A percentile compares a stretch with the other conserved stretches of the same genome.
Evolutionary conservation across 129 eudicot genomes (phyloP).

Genomic region (Daucus carota): DNA sequence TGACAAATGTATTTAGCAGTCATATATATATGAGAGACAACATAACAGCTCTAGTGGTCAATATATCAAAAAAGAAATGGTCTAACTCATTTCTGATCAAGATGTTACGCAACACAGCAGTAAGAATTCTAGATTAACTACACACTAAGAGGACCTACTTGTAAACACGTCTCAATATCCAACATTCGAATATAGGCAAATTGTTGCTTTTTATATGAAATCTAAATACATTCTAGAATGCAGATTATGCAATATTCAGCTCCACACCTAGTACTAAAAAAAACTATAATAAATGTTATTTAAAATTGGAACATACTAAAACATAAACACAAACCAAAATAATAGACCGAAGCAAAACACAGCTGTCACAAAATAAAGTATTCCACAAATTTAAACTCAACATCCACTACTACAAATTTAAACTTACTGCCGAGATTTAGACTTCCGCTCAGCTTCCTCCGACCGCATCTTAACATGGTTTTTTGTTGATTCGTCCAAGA

Average conservation of each 20-base stretch:
- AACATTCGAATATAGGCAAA: not conserved
- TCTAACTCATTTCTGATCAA: not conserved
- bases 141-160: not conserved
- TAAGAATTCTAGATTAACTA: not conserved
- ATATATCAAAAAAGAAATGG: not conserved
- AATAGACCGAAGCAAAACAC: slow-evolving; percentile 10
- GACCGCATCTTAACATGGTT: slow-evolving; percentile 84
- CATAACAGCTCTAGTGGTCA: not conserved
- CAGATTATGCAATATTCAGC: not conserved
- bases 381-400: too few species aligned
- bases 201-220: not conserved
- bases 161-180: not conserved
- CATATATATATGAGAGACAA: not conserved
- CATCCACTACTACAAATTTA: slow-evolving; percentile 11
- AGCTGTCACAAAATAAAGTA: slow-evolving; percentile 10
- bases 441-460: slow-evolving; percentile 75
- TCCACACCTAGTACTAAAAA: not conserved
- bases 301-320: not conserved
- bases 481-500: slow-evolving; percentile 68
- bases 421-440: slow-evolving; percentile 77
- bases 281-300: not conserved
- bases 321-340: not conserved
- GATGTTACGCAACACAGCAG: not conserved
- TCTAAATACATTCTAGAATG: not conserved
- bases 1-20: not conserved